A percentile compares a stretch with the other conserved stretches of the same genome.
Evolutionary conservation across 108 stramenopile species (phyloP).

Genomic region (Cyclotella baltica): DNA sequence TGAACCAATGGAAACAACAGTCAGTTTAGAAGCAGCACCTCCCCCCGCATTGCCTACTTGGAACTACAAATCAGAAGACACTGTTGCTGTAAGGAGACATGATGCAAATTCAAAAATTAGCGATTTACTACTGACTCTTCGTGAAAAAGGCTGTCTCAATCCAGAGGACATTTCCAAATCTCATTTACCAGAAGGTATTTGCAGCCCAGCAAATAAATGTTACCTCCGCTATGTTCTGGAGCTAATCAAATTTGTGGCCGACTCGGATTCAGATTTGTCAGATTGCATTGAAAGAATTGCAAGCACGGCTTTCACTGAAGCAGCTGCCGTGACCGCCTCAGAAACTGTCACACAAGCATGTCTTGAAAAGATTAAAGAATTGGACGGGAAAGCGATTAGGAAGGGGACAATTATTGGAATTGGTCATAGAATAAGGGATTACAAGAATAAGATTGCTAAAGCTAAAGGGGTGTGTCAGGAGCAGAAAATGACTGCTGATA

Average conservation of each 20-base stretch:
- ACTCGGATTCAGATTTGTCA: background rate
- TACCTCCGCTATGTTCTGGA: background rate
- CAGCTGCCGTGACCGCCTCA: background rate
- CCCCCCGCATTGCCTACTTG: background rate
- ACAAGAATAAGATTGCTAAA: background rate
- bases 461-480: background rate
- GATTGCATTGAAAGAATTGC: background rate
- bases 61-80: background rate
- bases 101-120: background rate
- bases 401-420: constrained; percentile 9
- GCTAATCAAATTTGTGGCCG: background rate
- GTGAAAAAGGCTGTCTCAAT: background rate
- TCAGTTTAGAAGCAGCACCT: background rate
- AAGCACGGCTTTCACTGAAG: background rate
- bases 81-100: background rate
- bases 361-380: constrained; percentile 3
- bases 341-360: background rate
- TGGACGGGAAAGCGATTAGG: background rate
- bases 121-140: background rate
- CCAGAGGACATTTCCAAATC: background rate
- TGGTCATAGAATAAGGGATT: background rate
- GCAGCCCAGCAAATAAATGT: background rate
- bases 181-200: background rate
- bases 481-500: background rate
- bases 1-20: background rate